Evolutionary conservation across 768 basidiomycete genomes (phyloP).

Genomic region (Zangia roseola): DNA sequence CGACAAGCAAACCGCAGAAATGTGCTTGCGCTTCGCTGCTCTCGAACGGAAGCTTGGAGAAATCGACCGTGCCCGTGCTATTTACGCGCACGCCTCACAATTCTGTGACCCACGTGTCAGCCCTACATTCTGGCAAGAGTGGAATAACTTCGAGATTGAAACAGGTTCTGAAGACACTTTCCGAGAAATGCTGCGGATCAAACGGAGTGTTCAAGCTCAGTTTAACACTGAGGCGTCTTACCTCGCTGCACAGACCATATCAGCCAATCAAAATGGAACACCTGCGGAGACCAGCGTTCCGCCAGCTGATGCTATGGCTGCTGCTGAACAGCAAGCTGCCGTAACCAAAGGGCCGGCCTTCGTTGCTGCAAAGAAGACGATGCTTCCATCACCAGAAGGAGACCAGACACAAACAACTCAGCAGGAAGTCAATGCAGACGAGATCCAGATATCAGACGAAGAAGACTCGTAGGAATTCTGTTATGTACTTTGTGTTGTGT

Average conservation of each 20-base stretch:
- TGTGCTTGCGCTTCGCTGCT: constrained; percentile 94
- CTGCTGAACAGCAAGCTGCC: constrained; percentile 66
- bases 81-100: constrained; percentile 97
- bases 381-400: constrained; percentile 39
- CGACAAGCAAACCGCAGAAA: constrained; percentile 91
- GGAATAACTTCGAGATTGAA: constrained; percentile 98
- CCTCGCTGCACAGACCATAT: constrained; percentile 85
- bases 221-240: constrained; percentile 98
- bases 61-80: constrained; percentile 94
- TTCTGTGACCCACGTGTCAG: constrained; percentile 96
- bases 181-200: constrained; percentile 92
- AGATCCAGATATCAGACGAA: constrained; percentile 88
- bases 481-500: constrained; percentile 18
- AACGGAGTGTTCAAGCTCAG: constrained; percentile 96
- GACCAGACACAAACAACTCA: constrained; percentile 31
- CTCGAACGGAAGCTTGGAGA: constrained; percentile 98
- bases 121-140: constrained; percentile 93
- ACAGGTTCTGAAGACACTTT: constrained; percentile 99
- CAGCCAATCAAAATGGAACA: constrained; percentile 57
- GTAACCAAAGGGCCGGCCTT: constrained; percentile 65
- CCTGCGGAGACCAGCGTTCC: constrained; percentile 42
- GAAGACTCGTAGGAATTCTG: constrained; percentile 52
- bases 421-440: constrained; percentile 60
- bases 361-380: constrained; percentile 68
- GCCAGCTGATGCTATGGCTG: constrained; percentile 81